phyloP scores from a whole-genome alignment of 805 yeast genomes.

The Candida vaughaniae region DNA sequence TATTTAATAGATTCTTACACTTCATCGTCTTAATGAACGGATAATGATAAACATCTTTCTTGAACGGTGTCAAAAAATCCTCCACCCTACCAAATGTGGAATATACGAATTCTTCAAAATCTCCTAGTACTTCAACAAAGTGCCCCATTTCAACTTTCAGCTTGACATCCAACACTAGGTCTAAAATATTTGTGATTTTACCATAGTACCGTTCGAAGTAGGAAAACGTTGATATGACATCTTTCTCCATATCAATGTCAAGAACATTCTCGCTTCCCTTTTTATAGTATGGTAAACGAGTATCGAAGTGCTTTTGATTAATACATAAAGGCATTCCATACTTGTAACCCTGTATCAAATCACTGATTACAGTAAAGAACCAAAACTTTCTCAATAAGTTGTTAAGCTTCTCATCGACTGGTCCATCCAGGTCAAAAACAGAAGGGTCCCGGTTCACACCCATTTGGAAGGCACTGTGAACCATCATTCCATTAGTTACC shows the following conservation, averaged over 20 bases:
- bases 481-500: constrained; percentile 51
- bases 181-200: constrained; percentile 26
- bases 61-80: constrained; percentile 19
- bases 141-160: constrained; percentile 17
- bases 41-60: constrained; percentile 14
- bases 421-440: constrained; percentile 32
- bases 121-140: constrained; percentile 22
- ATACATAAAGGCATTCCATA: constrained; percentile 35
- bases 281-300: constrained; percentile 26
- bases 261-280: constrained; percentile 36
- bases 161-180: constrained; percentile 20
- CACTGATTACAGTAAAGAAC: constrained; percentile 30
- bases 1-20: constrained; percentile 27
- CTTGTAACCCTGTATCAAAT: constrained; percentile 28
- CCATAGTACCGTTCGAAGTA: constrained; percentile 28
- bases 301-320: constrained; percentile 28
- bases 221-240: constrained; percentile 28
- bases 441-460: constrained; percentile 72
- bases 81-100: constrained; percentile 27
- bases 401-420: constrained; percentile 19
- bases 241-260: constrained; percentile 37
- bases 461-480: constrained; percentile 65
- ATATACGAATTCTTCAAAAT: constrained; percentile 35
- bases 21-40: constrained; percentile 24
- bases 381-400: constrained; percentile 37